Evolutionary conservation across 768 basidiomycete species (phyloP).

Genomic region (Exsudoporus frostii): DNA sequence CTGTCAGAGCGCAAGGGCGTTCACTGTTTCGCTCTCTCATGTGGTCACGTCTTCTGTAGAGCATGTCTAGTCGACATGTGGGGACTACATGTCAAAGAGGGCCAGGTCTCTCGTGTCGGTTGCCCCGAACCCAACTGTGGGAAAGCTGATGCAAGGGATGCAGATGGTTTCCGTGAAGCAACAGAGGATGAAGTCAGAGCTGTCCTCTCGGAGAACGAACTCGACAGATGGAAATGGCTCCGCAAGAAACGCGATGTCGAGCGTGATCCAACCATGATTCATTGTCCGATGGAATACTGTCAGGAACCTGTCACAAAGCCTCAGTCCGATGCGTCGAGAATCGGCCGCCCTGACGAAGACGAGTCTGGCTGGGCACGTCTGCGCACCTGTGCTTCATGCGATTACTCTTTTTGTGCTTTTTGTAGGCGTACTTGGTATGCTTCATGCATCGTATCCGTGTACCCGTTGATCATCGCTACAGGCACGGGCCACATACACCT

Average conservation of each 20-base stretch:
- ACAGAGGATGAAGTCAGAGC: constrained; percentile 69
- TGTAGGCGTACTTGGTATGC: constrained; percentile 77
- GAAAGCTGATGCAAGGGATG: constrained; percentile 39
- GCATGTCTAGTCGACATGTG: constrained; percentile 79
- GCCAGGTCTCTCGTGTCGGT: constrained; percentile 68
- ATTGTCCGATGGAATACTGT: constrained; percentile 79
- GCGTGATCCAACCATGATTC: constrained; percentile 72
- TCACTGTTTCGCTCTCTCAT: constrained; percentile 66
- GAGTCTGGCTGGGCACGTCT: constrained; percentile 70
- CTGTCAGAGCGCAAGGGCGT: constrained; percentile 70
- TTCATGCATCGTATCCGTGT: background rate
- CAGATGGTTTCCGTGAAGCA: constrained; percentile 42
- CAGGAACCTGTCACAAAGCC: constrained; percentile 76
- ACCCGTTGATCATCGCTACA: constrained; percentile 27
- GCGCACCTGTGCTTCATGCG: constrained; percentile 67
- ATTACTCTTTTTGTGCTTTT: constrained; percentile 78
- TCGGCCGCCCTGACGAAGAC: constrained; percentile 37
- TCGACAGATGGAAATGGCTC: constrained; percentile 76
- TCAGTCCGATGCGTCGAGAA: constrained; percentile 13
- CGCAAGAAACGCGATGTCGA: constrained; percentile 70
- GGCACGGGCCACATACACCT: constrained; percentile 77
- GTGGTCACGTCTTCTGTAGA: constrained; percentile 82
- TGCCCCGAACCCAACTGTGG: constrained; percentile 82
- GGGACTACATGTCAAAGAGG: constrained; percentile 77
- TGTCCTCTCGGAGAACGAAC: constrained; percentile 62